Percentiles rank a stretch among this genome's conserved stretches.
Evolutionary conservation across 2,329 filamentous ascomycete species (phyloP).

Genomic region (Aspergillus sclerotialis): DNA sequence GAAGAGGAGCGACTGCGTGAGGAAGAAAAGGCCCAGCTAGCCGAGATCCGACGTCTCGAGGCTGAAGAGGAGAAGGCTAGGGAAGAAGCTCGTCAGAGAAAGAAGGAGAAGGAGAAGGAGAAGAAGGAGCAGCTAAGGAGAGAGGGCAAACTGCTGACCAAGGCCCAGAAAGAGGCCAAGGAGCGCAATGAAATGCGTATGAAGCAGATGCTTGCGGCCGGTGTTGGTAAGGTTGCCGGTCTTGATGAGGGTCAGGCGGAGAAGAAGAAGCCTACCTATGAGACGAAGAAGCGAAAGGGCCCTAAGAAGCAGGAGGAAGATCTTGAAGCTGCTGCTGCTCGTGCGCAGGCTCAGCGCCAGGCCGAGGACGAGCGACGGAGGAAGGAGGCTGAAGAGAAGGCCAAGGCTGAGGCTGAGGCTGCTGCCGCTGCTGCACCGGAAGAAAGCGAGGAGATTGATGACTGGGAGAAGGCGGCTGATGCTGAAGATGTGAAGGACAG

Average conservation of each 20-base stretch:
- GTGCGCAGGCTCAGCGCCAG: conserved; percentile 39
- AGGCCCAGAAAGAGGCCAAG: conserved; percentile 42
- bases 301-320: conserved; percentile 56
- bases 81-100: conserved; percentile 39
- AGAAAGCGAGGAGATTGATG: conserved; percentile 57
- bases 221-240: conserved; percentile 39
- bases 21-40: conserved; percentile 35
- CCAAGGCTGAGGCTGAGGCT: conserved; percentile 69
- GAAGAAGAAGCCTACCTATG: conserved; percentile 71
- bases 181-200: conserved; percentile 41
- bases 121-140: conserved; percentile 44
- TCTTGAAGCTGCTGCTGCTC: conserved; percentile 41
- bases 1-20: conserved; percentile 35
- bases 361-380: conserved; percentile 50
- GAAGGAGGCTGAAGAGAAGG: conserved; percentile 68
- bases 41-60: conserved; percentile 28
- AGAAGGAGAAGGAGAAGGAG: conserved; percentile 45
- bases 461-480: conserved; percentile 81
- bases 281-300: conserved; percentile 70
- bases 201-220: conserved; percentile 44
- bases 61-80: conserved; percentile 42
- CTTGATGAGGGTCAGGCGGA: conserved; percentile 42
- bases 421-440: conserved; percentile 52
- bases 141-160: conserved; percentile 44
- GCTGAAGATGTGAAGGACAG: conserved; percentile 79